phyloP scores from a whole-genome alignment of 2,329 filamentous ascomycete species.

The Colletotrichum chrysophilum region DNA sequence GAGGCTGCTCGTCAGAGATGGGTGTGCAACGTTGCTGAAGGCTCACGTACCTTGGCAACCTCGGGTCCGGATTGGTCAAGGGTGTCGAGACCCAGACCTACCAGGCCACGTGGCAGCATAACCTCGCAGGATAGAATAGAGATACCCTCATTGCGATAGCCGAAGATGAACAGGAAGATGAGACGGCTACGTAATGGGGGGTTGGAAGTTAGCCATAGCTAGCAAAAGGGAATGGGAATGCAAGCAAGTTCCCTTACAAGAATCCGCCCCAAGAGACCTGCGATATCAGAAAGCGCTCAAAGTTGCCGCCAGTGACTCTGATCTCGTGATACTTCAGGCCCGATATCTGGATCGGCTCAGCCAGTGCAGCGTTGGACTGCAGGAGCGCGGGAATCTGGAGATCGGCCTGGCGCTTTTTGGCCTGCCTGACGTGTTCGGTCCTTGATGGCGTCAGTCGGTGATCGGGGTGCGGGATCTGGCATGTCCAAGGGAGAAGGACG shows the following conservation, averaged over 20 bases:
- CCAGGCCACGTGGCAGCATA: constrained; percentile 74
- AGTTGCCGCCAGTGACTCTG: constrained; percentile 75
- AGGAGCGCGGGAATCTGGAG: constrained; percentile 46
- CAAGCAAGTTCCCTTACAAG: constrained; percentile 47
- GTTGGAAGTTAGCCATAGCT: neutral
- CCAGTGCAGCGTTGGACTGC: constrained; percentile 54
- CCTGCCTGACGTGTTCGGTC: constrained; percentile 75
- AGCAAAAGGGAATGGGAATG: neutral
- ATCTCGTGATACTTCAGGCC: constrained; percentile 69
- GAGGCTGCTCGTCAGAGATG: neutral
- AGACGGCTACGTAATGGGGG: constrained; percentile 53
- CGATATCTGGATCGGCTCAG: constrained; percentile 65
- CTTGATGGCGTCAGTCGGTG: constrained; percentile 39
- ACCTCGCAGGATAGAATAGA: constrained; percentile 71
- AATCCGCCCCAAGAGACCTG: constrained; percentile 72
- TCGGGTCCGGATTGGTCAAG: constrained; percentile 71
- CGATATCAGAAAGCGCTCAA: constrained; percentile 71
- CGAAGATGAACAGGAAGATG: constrained; percentile 65
- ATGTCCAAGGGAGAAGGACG: neutral
- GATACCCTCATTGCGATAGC: constrained; percentile 73
- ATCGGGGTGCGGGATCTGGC: neutral
- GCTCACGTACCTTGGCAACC: constrained; percentile 49
- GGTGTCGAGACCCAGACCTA: constrained; percentile 72
- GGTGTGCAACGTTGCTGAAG: neutral
- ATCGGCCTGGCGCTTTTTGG: constrained; percentile 62